These are phyloP conservation scores for Ophiocordyceps camponoti-floridani DNA, from an alignment of 2,329 filamentous ascomycete species.

Conservation along the genomic window DNA sequence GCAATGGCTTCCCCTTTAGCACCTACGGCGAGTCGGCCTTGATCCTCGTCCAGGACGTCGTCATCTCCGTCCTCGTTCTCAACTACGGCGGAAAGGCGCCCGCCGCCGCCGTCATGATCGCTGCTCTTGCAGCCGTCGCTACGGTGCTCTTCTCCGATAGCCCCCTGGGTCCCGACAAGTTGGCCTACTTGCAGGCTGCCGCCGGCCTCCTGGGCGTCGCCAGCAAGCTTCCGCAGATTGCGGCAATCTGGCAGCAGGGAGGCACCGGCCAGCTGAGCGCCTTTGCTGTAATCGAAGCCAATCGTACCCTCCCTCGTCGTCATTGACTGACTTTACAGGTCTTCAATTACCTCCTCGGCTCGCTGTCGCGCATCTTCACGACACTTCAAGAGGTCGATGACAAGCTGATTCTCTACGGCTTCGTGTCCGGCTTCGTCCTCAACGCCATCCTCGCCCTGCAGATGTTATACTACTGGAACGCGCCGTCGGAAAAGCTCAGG, in stretches of 20 bases:
- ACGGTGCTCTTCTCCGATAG: constrained; percentile 52
- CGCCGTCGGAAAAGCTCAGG: constrained; percentile 28
- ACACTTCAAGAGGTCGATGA: constrained; percentile 96
- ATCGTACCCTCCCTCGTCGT: no score
- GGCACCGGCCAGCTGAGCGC: constrained; percentile 91
- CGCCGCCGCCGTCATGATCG: constrained; percentile 61
- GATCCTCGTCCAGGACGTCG: constrained; percentile 81
- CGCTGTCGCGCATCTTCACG: constrained; percentile 88
- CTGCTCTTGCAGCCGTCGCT: constrained; percentile 49
- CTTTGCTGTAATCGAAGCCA: constrained; percentile 49
- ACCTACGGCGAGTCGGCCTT: constrained; percentile 91
- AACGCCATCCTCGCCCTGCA: constrained; percentile 76
- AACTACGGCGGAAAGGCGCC: constrained; percentile 56
- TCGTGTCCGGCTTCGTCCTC: constrained; percentile 77
- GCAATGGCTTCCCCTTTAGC: constrained; percentile 85
- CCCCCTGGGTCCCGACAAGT: constrained; percentile 44
- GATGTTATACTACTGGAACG: constrained; percentile 96
- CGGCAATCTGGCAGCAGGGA: constrained; percentile 67
- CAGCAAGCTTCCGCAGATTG: constrained; percentile 87
- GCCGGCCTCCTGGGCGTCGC: constrained; percentile 70
- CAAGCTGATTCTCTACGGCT: constrained; percentile 87
- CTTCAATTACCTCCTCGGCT: constrained; percentile 93
- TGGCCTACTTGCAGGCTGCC: constrained; percentile 66
- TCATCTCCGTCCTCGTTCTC: constrained; percentile 74
- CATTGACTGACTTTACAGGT: constrained; percentile 36